Base-by-base conservation (phyloP, 306 rosid species). In the Abrus pulchellus region DNA sequence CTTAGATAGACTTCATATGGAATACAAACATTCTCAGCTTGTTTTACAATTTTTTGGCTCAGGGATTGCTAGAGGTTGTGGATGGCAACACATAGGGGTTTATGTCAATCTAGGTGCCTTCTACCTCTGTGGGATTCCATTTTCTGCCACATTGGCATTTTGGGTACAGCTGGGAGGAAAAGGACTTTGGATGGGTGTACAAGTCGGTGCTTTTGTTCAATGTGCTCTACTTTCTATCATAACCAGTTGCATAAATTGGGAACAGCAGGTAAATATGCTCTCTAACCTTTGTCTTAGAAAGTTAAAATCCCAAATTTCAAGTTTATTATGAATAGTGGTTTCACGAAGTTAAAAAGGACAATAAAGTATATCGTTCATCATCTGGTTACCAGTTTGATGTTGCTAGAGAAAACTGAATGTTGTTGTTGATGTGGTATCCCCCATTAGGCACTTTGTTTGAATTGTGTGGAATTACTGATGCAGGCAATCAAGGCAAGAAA, bases 1-100 rank as follows among this genome's bases (percentile, higher is more conserved):
- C 28, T 7, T 61, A 13, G n/a, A 14, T 36, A 61, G 61, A 47
- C 13, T 40, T 41, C 72, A 67, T 8, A 14, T 4, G 32, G 9
- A 48, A 69, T 9, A 27, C 49, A 14, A 54, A 55, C 34, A 40
- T 12, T 44, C 3, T 48, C 0, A 2, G 4, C 34, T 76, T 28
- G 5, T 50, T 11, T 13, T 27, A 14, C 59, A 44, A 13, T 61
- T 14, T 8, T 34, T 67, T 70, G 6, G 34, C 40, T 44, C 59
- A 92, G 94, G 94, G 47, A 41, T 88, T 85, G 86, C 91, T 67
- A 90, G 91, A 81, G 92, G 97, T 14, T 88, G 90, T 84, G 97
- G 97, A n/a, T 90, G 97, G 94, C 92, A 92, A 75, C 87, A 87
- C 8, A 36, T 87, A 12, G 97, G 92, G 52, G 94, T 91, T 45